Evolutionary conservation across 2,329 filamentous ascomycete genomes (phyloP).

Genomic region (Sporothrix sp.): DNA sequence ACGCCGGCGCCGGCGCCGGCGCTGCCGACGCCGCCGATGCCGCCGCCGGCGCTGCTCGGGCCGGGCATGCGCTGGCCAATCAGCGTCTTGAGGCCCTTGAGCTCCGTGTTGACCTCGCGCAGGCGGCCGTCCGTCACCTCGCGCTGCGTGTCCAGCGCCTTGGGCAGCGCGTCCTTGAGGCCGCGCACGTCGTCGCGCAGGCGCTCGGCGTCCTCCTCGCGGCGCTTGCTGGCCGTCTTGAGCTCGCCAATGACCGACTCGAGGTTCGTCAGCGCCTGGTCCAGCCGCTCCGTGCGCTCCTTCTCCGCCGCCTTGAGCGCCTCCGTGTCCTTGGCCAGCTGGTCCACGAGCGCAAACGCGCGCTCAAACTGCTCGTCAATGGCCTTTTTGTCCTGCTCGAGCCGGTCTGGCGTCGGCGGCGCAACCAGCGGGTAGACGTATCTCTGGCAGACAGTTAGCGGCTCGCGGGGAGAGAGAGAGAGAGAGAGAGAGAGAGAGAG

Average conservation of each 20-base stretch:
- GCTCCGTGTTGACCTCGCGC: slow-evolving; percentile 74
- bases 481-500: not conserved
- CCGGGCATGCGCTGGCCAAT: slow-evolving; percentile 54
- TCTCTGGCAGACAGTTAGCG: slow-evolving; percentile 43
- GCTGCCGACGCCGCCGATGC: slow-evolving; percentile 19
- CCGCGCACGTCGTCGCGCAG: slow-evolving; percentile 78
- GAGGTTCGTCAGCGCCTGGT: slow-evolving; percentile 71
- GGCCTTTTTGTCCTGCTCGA: slow-evolving; percentile 86
- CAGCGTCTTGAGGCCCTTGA: slow-evolving; percentile 86
- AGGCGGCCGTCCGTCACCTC: slow-evolving; percentile 71
- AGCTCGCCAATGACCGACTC: slow-evolving; percentile 74
- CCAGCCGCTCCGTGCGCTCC: slow-evolving; percentile 71
- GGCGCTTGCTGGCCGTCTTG: slow-evolving; percentile 67
- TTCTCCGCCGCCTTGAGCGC: slow-evolving; percentile 80
- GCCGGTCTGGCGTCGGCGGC: slow-evolving; percentile 83
- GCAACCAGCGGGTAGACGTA: slow-evolving; percentile 87
- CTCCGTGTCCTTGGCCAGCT: slow-evolving; percentile 82
- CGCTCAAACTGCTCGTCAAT: slow-evolving; percentile 92
- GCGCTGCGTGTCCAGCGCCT: slow-evolving; percentile 80
- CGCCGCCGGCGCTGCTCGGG: slow-evolving; percentile 5
- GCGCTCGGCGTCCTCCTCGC: slow-evolving; percentile 79
- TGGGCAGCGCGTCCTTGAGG: slow-evolving; percentile 77
- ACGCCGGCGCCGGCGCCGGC: not conserved
- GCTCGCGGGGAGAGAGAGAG: not conserved
- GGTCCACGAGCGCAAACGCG: slow-evolving; percentile 83